Base-by-base conservation (phyloP, 768 basidiomycete genomes). In the Termitomyces sp. region DNA sequence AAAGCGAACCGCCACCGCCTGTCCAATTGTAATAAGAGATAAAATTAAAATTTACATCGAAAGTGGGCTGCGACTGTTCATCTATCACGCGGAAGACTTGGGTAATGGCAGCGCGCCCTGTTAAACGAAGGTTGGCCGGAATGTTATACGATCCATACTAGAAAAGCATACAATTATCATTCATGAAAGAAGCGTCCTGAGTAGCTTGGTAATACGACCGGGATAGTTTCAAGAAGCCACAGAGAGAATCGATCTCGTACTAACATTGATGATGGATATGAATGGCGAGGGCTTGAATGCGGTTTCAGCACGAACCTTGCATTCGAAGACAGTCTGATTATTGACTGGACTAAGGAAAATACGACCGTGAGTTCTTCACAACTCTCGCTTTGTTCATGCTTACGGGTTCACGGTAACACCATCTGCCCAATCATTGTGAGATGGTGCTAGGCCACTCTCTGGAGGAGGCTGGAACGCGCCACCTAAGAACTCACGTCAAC, bases 1-100 rank as follows among this genome's bases (percentile, higher is more conserved):
- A 79, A 48, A 91, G 78, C 16, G 87, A 76, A 13, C 88, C 87
- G 55, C 78, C 72, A 16, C 83, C 84, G 18, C 91, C 90, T 6
- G 90, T 91, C 91, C 90, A 92, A 68, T 90, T 91, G 70, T 90
- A 92, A 71, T 84, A 90, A 7, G 89, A 90, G 56, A 91, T 77
- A 67, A 88, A 84, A 70, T 89, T 87, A 76, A 85, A 91, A 73
- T 89, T 70, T 18, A 77, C 76, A 66, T 91, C 89, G 62, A 89
- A 91, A 4, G 86, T 83, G 6, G 81, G 70, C 67, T 90, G 89
- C 3, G 90, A 90, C 68, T 92, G 90, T 68, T 92, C 90, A 62
- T 84, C 78, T 58, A 92, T 87, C 51, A 91, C 89, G 44, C 84
- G 84, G 72, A 92, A 89, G 38, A 92, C 86, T 67, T 90, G 87